Evolutionary conservation across 1,284 basidiomycete genomes (phyloP).

Genomic region (Sutorius eximius): DNA sequence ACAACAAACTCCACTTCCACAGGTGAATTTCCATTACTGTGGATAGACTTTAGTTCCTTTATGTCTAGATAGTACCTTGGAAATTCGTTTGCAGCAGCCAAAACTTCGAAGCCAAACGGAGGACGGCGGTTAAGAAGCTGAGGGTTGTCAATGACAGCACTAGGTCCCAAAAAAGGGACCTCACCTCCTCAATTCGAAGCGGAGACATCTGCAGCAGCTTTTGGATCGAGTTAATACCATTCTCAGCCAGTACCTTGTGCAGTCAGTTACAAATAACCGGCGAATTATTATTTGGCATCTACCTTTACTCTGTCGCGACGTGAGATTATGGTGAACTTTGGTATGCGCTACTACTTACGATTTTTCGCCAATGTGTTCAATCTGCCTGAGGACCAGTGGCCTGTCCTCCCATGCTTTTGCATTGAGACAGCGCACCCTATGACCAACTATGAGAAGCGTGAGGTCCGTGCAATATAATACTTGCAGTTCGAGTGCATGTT

Average conservation of each 20-base stretch:
- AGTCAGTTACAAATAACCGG: conserved; percentile 4
- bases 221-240: conserved; percentile 64
- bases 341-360: conserved; percentile 51
- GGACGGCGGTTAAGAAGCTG: conserved; percentile 74
- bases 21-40: conserved; percentile 47
- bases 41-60: conserved; percentile 43
- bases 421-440: conserved; percentile 67
- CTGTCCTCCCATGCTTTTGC: conserved; percentile 87
- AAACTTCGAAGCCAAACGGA: conserved; percentile 69
- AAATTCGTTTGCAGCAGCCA: conserved; percentile 59
- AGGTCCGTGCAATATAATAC: conserved; percentile 18
- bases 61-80: conserved; percentile 61
- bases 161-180: conserved; percentile 9
- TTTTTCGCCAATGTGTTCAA: conserved; percentile 83
- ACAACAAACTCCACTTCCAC: conserved; percentile 62
- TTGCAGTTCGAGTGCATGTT: conserved; percentile 71
- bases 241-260: conserved; percentile 66
- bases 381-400: conserved; percentile 73
- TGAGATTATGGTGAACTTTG: conserved; percentile 2
- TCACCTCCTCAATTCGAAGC: conserved; percentile 61
- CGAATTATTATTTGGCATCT: not conserved
- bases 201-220: conserved; percentile 57
- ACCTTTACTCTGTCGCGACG: conserved; percentile 53
- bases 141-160: conserved; percentile 3
- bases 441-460: conserved; percentile 6